Base-by-base conservation (phyloP, 495 filamentous ascomycete genomes). In the Jackrogersella multiformis region DNA sequence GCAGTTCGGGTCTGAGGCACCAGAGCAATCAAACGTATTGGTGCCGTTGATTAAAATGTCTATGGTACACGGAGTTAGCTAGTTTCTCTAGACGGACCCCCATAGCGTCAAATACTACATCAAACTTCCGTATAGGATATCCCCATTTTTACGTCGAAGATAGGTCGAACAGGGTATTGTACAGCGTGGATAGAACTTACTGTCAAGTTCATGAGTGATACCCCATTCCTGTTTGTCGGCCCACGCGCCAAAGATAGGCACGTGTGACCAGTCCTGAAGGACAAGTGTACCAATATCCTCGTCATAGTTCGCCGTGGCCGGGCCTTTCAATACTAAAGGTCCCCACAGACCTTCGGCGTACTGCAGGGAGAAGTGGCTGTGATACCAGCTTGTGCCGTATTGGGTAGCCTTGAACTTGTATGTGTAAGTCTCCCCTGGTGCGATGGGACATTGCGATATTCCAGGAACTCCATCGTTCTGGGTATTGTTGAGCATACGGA, bases 301-400 rank as follows among this genome's bases (percentile, higher is more conserved):
- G 10, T 56, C 52, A 8, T 56, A 56, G 52, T 39, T 10, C 10
- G 36, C 34, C 12, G 35, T 24, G 2, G 35, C 18, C 13, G 52
- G 52, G 10, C 52, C 52, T 10, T 18, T 9, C 6, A 56, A 20
- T 9, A 42, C 42, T n/a, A 56, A 28, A 9, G 52, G 52, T 1
- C 52, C 52, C 34, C 35, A 39, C 2, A 56, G 13, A 32, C 52
- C 52, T 12, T 39, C 52, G 7, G 52, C 36, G 8, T 56, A 54
- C 21, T 54, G 51, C 6, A 38, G 20, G 10, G 51, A 54, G 10
- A 30, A 54, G 9, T 54, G 51, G 18, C 24, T 32, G n/a, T 51
- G 46, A 10, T 51, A 54, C 51, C 51, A 54, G 18, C 21, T 30
- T 38, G 51, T 38, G 2, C 51, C 51, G 18, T 54, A 54, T 54